A percentile compares a stretch with the other conserved stretches of the same genome.
Conservation (phyloP, 2,329 filamentous ascomycete species). For the Xylariomycetidae sp. region DNA sequence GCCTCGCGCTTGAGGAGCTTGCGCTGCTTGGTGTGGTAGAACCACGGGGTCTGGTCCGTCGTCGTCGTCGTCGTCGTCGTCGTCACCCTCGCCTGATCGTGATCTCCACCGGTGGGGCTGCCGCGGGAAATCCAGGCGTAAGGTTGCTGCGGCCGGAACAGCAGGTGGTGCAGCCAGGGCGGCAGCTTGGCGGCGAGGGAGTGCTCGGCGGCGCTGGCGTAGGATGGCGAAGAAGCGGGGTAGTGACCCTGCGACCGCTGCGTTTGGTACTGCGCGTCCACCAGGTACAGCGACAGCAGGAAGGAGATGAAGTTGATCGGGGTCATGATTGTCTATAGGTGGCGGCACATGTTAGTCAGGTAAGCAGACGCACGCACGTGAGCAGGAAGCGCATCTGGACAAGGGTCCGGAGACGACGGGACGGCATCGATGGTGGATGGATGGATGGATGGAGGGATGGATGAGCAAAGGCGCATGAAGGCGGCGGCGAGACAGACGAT, state of each 20-base stretch:
- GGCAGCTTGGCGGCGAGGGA: slow-evolving; percentile 23
- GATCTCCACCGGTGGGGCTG: background rate
- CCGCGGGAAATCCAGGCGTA: slow-evolving; percentile 26
- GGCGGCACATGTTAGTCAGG: background rate
- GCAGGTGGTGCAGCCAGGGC: slow-evolving; percentile 34
- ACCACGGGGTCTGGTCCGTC: slow-evolving; percentile 26
- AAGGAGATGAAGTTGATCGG: slow-evolving; percentile 60
- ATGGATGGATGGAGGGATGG: too few species aligned
- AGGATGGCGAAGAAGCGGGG: slow-evolving; percentile 7
- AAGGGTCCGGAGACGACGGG: too few species aligned
- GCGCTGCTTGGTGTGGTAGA: slow-evolving; percentile 51
- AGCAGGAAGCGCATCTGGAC: too few species aligned
- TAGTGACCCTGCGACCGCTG: slow-evolving; percentile 35
- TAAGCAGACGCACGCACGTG: background rate
- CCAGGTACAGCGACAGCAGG: slow-evolving; percentile 56
- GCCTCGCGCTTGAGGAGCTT: slow-evolving; percentile 58
- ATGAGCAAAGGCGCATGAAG: too few species aligned
- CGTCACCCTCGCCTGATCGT: background rate
- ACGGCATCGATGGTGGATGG: too few species aligned
- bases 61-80: slow-evolving; percentile 10
- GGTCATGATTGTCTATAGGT: slow-evolving; percentile 49
- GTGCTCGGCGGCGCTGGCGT: too few species aligned
- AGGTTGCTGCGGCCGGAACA: slow-evolving; percentile 35
- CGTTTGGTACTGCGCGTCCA: slow-evolving; percentile 52
- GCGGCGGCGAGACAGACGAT: too few species aligned